These are phyloP conservation scores for Vigna angularis DNA, from an alignment of 306 rosid genomes.

Conservation along the genomic window DNA sequence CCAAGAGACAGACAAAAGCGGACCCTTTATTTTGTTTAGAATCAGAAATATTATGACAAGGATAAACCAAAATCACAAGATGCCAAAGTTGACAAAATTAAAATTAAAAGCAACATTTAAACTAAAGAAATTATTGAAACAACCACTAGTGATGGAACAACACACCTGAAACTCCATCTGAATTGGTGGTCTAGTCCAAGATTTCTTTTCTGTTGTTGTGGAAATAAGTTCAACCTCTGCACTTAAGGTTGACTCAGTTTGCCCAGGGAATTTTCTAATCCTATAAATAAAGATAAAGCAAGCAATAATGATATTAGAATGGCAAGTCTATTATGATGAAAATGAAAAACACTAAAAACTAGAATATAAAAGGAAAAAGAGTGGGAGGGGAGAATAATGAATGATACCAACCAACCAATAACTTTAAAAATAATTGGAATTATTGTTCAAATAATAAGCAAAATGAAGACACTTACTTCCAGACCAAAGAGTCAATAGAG, in stretches of 20 bases:
- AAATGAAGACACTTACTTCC: conserved; percentile 73
- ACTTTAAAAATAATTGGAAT: conserved; percentile 1
- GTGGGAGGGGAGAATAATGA: neutral
- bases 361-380: neutral
- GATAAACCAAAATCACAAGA: neutral
- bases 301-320: conserved; percentile 22
- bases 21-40: neutral
- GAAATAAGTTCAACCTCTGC: conserved; percentile 96
- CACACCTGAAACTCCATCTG: conserved; percentile 97
- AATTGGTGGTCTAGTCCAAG: conserved; percentile 91
- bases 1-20: neutral
- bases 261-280: conserved; percentile 89
- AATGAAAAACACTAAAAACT: conserved; percentile 7
- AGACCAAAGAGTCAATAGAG: conserved; percentile 82
- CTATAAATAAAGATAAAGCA: conserved; percentile 40
- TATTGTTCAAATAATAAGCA: conserved; percentile 9
- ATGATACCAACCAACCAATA: neutral
- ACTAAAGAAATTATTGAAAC: neutral
- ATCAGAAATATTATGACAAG: neutral
- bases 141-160: neutral
- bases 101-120: neutral
- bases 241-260: conserved; percentile 89
- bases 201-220: conserved; percentile 80
- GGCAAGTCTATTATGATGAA: neutral
- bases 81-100: conserved; percentile 18